A percentile compares a stretch with the other conserved stretches of the same genome.
Conservation (phyloP, 306 rosid genomes). For the Dalbergia oliveri region DNA sequence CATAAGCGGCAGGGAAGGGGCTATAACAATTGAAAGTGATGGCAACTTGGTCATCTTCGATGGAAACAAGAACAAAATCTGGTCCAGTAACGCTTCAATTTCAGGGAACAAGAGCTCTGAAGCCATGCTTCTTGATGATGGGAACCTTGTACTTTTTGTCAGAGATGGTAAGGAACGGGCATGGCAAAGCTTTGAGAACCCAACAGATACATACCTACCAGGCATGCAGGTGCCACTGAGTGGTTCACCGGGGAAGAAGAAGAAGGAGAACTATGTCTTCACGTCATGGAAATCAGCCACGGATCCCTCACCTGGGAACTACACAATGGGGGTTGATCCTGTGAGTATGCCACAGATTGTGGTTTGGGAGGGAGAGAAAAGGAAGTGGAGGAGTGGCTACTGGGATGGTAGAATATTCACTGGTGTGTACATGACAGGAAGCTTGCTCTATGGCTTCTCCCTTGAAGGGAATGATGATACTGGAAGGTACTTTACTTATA, state of each 20-base stretch:
- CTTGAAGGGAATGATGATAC: conserved; percentile 40
- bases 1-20: conserved; percentile 54
- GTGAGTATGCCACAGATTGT: conserved; percentile 69
- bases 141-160: conserved; percentile 58
- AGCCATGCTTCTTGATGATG: conserved; percentile 52
- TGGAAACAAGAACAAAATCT: conserved; percentile 46
- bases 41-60: conserved; percentile 64
- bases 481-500: conserved; percentile 48
- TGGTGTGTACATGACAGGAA: conserved; percentile 62
- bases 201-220: conserved; percentile 76
- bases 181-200: conserved; percentile 76
- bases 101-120: conserved; percentile 3
- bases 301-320: conserved; percentile 72
- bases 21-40: conserved; percentile 49
- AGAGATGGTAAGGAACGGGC: neutral
- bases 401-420: conserved; percentile 69
- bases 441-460: conserved; percentile 56
- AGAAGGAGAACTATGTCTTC: conserved; percentile 30
- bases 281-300: conserved; percentile 72
- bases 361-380: conserved; percentile 65
- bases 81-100: conserved; percentile 58
- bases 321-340: conserved; percentile 74
- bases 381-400: conserved; percentile 88
- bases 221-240: conserved; percentile 64
- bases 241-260: conserved; percentile 45